Evolutionary conservation across 139 green algal genomes (phyloP).

Genomic region (Gonium pectorale): DNA sequence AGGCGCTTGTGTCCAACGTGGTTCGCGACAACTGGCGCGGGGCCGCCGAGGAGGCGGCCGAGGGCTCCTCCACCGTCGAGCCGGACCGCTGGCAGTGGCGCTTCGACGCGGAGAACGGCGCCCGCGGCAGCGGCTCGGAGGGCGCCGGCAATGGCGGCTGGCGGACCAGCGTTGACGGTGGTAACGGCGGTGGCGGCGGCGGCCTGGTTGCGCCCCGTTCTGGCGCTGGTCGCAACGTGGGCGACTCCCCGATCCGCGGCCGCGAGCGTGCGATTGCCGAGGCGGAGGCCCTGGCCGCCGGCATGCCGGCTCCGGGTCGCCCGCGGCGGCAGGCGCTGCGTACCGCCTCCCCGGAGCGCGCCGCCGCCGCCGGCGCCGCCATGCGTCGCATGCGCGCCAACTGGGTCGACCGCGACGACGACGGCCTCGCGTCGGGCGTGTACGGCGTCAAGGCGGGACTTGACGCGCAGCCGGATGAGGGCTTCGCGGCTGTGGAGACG

Average conservation of each 20-base stretch:
- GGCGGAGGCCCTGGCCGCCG: neutral
- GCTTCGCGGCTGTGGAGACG: neutral
- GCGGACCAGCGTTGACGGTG: neutral
- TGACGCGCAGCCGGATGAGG: neutral
- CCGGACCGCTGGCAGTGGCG: no score
- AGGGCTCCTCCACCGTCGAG: no score
- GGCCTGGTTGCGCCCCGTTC: neutral
- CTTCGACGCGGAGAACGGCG: no score
- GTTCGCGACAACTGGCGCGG: no score
- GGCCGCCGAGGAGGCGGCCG: no score
- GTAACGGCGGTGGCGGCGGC: neutral
- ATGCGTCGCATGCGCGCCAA: neutral
- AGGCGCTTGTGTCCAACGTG: no score
- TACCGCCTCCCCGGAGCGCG: neutral
- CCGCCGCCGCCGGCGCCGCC: conserved; percentile 3
- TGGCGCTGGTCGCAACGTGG: neutral
- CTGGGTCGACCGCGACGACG: neutral
- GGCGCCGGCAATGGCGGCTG: neutral
- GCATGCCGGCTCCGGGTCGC: neutral
- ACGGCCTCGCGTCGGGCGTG: neutral
- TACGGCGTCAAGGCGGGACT: neutral
- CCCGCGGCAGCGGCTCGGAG: no score
- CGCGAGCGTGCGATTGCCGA: neutral
- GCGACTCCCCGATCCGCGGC: neutral
- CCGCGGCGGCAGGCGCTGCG: neutral